Base-by-base conservation (phyloP, 306 rosid species). In the Casuarina cunninghamiana region DNA sequence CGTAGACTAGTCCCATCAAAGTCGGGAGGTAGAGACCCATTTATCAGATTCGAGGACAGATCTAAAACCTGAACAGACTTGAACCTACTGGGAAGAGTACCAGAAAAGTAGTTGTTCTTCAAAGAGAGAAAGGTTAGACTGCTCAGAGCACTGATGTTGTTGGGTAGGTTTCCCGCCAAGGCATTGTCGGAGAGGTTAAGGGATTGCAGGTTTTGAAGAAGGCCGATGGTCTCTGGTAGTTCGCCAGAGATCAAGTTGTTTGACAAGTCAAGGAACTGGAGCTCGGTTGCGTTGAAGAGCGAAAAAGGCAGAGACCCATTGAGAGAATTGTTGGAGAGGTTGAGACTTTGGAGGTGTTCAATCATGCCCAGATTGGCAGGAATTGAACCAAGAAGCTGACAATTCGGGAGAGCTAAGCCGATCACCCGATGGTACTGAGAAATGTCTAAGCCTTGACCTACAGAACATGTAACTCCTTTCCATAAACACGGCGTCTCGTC, bases 151-250 rank as follows among this genome's bases (percentile, higher is more conserved):
- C 85, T 77, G 2, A 96, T 82, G 68, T 71, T 78, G 13, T 65
- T 1, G 2, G 98, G 99, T 0, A 96, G 7, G 3, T 84, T 88
- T 75, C 98, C 99, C 61, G 79, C 86, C 77, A 96, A 85, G 66
- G 89, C 86, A 82, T 96, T 96, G 75, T 93, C 96, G 10, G 99
- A 96, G 44, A 96, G 92, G 60, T 91, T 89, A 44, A 96, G 94
- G 65, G 58, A 41, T 66, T 65, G 84, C 5, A 96, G 91, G 53
- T 51, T 80, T 46, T 26, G 39, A 21, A 87, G 89, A 78, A 65
- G 77, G 0, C 83, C 10, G 6, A 83, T 2, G 19, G 86, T 69
- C 3, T 80, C 87, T 0, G 96, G 97, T 69, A 92, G 17, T 83
- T 77, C 87, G 0, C 93, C 97, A 12, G 90, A 69, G 63, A 95